Percentiles rank a stretch among this genome's conserved stretches.
Conservation (phyloP, 2,329 filamentous ascomycete genomes). For the Aureobasidium zeae region DNA sequence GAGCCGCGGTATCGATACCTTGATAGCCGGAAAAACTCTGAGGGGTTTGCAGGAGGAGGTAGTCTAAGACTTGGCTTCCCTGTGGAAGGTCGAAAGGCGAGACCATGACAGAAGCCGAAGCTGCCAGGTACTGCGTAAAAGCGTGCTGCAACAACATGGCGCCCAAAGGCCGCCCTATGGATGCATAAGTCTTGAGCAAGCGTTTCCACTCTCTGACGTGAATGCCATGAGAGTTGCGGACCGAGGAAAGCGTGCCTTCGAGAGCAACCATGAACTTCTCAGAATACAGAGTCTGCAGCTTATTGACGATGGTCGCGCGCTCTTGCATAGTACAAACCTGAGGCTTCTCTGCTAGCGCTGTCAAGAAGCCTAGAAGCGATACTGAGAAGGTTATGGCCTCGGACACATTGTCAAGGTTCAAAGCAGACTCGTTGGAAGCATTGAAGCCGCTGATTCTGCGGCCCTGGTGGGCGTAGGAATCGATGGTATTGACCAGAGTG, state of each 20-base stretch:
- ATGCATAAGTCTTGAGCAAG: constrained; percentile 73
- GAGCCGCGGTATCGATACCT: constrained; percentile 9
- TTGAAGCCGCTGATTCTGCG: background rate
- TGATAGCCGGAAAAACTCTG: background rate
- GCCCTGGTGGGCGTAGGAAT: constrained; percentile 23
- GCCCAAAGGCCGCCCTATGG: constrained; percentile 69
- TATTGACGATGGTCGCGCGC: constrained; percentile 62
- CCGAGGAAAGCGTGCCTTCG: constrained; percentile 81
- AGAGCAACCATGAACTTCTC: constrained; percentile 78
- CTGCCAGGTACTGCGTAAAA: constrained; percentile 75
- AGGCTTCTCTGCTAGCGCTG: constrained; percentile 67
- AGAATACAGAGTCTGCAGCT: constrained; percentile 64
- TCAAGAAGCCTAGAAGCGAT: constrained; percentile 81
- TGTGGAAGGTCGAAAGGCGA: constrained; percentile 52
- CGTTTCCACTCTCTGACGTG: constrained; percentile 81
- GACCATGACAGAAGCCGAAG: constrained; percentile 65
- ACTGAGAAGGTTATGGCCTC: constrained; percentile 62
- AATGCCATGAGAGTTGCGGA: constrained; percentile 65
- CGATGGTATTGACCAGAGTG: constrained; percentile 62
- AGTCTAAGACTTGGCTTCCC: constrained; percentile 59
- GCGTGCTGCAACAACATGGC: constrained; percentile 85
- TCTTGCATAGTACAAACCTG: constrained; percentile 74
- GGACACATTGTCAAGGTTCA: constrained; percentile 41
- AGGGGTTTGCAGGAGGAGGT: constrained; percentile 27
- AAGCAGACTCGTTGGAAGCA: background rate